These are phyloP conservation scores for Ogataea neopini DNA, from an alignment of 805 yeast species.

Conservation along the genomic window DNA sequence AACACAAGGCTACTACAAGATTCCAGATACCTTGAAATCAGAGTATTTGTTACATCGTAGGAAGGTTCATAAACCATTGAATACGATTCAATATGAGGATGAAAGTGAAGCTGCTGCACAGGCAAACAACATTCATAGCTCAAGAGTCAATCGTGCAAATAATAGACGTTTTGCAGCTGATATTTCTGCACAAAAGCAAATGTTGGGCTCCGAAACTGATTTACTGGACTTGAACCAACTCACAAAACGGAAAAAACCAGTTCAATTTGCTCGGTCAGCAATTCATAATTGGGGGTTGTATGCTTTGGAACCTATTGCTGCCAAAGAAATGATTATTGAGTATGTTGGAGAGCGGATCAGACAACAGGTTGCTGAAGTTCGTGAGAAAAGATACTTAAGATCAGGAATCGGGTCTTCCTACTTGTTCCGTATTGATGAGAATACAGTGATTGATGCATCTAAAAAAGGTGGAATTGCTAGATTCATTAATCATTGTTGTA, in stretches of 20 bases:
- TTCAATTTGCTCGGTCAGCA: conserved; percentile 94
- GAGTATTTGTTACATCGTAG: conserved; percentile 84
- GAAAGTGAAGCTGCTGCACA: conserved; percentile 41
- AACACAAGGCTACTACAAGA: conserved; percentile 72
- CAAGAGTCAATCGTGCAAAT: conserved; percentile 83
- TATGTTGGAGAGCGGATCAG: conserved; percentile 95
- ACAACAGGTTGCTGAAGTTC: conserved; percentile 89
- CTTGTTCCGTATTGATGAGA: conserved; percentile 88
- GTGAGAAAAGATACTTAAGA: conserved; percentile 81
- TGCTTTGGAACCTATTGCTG: conserved; percentile 94
- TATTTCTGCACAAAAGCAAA: conserved; percentile 75
- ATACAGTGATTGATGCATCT: conserved; percentile 95
- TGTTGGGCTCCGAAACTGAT: conserved; percentile 80
- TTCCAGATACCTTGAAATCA: conserved; percentile 69
- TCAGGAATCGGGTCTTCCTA: conserved; percentile 96
- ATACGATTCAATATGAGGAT: conserved; percentile 64
- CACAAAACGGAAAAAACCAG: conserved; percentile 88
- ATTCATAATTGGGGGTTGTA: conserved; percentile 98
- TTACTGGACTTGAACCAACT: conserved; percentile 81
- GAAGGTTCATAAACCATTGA: conserved; percentile 65
- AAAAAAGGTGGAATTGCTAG: conserved; percentile 97
- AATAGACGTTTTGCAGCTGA: conserved; percentile 89
- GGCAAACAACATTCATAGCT: conserved; percentile 54
- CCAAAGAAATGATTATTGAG: conserved; percentile 95
- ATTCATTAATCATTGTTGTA: conserved; percentile 95